These are phyloP conservation scores for Tetrastigma voinierianum DNA, from an alignment of 164 flowering plant species.

Conservation along the genomic window DNA sequence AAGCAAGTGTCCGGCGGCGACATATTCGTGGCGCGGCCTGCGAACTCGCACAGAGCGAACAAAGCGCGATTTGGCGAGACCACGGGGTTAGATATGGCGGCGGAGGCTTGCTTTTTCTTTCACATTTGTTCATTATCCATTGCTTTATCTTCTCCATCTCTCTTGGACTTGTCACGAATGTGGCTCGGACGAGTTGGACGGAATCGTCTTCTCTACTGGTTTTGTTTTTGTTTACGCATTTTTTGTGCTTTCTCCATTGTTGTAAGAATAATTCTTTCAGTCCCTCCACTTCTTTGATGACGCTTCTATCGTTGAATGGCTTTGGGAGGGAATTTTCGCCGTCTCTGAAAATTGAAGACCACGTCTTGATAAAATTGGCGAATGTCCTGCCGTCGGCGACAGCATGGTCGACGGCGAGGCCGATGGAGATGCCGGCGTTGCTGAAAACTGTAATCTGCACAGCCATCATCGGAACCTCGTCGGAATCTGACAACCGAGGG, in stretches of 20 bases:
- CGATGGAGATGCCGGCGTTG: slow-evolving; percentile 31
- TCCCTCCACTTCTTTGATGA: slow-evolving; percentile 12
- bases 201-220: not conserved
- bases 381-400: slow-evolving; percentile 32
- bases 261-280: not conserved
- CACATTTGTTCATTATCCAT: slow-evolving; percentile 14
- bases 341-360: slow-evolving; percentile 30
- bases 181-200: slow-evolving; percentile 20
- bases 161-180: slow-evolving; percentile 13
- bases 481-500: slow-evolving; percentile 10
- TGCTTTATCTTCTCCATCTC: slow-evolving; percentile 20
- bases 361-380: slow-evolving; percentile 31
- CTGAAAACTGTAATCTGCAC: slow-evolving; percentile 43
- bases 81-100: slow-evolving; percentile 25
- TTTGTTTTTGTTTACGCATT: too few species aligned
- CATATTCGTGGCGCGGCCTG: too few species aligned
- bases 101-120: not conserved
- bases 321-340: slow-evolving; percentile 1
- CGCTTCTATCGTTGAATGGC: slow-evolving; percentile 24
- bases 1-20: not conserved
- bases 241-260: not conserved
- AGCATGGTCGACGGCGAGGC: slow-evolving; percentile 26
- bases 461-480: slow-evolving; percentile 19
- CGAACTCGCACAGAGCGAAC: slow-evolving; percentile 22
- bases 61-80: slow-evolving; percentile 24